Percentiles rank a stretch among this genome's conserved stretches.
Evolutionary conservation across 2,329 filamentous ascomycete species (phyloP).

Genomic region (Diaporthe sp.): DNA sequence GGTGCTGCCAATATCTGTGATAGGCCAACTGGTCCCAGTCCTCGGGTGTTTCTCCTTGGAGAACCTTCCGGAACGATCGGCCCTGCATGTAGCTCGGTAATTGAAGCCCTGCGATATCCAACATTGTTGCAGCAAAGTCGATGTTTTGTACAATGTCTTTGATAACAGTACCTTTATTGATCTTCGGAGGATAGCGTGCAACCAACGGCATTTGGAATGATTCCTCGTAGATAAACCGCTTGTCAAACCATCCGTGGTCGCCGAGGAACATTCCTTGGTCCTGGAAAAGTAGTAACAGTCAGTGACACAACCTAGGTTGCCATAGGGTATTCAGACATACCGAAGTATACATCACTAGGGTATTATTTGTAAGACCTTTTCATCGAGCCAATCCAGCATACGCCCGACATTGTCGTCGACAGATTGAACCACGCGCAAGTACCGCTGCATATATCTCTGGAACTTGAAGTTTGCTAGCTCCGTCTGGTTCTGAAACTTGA

Average conservation of each 20-base stretch:
- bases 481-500: slow-evolving; percentile 56
- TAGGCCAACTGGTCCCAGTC: slow-evolving; percentile 67
- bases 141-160: slow-evolving; percentile 67
- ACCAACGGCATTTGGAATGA: slow-evolving; percentile 70
- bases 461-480: slow-evolving; percentile 68
- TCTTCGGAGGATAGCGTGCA: slow-evolving; percentile 59
- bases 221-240: slow-evolving; percentile 71
- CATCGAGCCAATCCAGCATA: slow-evolving; percentile 62
- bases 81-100: slow-evolving; percentile 68
- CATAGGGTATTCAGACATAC: neutral
- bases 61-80: slow-evolving; percentile 55
- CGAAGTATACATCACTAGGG: slow-evolving; percentile 66
- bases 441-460: slow-evolving; percentile 70
- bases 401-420: slow-evolving; percentile 67
- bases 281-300: neutral
- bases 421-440: slow-evolving; percentile 65
- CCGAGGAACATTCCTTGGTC: slow-evolving; percentile 71
- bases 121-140: slow-evolving; percentile 66
- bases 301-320: neutral
- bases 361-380: slow-evolving; percentile 59
- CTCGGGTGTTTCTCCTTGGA: slow-evolving; percentile 54
- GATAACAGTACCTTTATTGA: slow-evolving; percentile 55
- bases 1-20: slow-evolving; percentile 70
- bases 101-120: slow-evolving; percentile 59
- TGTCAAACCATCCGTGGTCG: slow-evolving; percentile 71